Conservation (phyloP, 1,284 basidiomycete species). For the Tetrapyrgos nigripes region DNA sequence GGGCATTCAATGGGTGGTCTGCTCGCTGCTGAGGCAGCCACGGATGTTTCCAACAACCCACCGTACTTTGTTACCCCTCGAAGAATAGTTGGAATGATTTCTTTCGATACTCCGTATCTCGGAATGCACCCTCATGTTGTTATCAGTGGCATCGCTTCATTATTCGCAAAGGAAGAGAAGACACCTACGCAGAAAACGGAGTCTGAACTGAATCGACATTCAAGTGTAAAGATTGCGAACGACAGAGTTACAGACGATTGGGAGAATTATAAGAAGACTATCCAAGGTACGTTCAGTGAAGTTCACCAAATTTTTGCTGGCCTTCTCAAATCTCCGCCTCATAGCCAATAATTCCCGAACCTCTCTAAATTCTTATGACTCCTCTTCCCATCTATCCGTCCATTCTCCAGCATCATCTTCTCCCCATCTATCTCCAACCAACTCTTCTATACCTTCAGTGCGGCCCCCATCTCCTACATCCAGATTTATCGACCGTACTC, state of each 20-base stretch:
- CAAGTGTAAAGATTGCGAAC: conserved; percentile 50
- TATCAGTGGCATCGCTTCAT: conserved; percentile 58
- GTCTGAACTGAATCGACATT: conserved; percentile 49
- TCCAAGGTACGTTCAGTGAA: conserved; percentile 30
- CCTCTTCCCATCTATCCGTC: conserved; percentile 22
- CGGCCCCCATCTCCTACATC: conserved; percentile 14
- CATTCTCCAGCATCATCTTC: conserved; percentile 1
- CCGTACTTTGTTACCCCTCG: conserved; percentile 32
- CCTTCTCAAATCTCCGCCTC: not conserved
- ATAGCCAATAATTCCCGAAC: not conserved
- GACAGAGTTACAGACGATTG: conserved; percentile 53
- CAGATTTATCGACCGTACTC: conserved; percentile 37
- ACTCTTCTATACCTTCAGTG: not conserved
- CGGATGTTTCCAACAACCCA: conserved; percentile 41
- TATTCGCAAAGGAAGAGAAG: conserved; percentile 43
- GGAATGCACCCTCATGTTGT: conserved; percentile 69
- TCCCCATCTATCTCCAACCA: not conserved
- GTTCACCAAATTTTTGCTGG: not conserved
- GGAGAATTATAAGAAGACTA: conserved; percentile 46
- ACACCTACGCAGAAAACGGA: conserved; percentile 34
- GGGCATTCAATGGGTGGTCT: conserved; percentile 68
- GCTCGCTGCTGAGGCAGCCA: conserved; percentile 60
- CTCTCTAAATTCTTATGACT: conserved; percentile 2
- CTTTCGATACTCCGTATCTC: conserved; percentile 62
- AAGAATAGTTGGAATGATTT: conserved; percentile 58